phyloP scores from a whole-genome alignment of 306 rosid species.

The Astragalus membranaceus region DNA sequence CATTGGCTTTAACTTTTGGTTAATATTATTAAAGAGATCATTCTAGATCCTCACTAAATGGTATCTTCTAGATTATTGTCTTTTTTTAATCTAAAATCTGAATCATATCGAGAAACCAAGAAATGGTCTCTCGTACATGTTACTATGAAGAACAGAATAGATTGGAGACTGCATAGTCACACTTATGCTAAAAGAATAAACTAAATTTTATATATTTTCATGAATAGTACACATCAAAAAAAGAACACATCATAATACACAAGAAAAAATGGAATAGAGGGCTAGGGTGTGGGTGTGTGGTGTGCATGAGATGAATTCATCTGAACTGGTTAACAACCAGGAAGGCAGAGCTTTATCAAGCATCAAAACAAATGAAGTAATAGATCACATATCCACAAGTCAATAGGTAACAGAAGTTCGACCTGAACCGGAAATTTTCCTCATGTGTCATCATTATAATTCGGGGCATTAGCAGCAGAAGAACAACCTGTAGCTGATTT shows the following conservation, averaged over 20 bases:
- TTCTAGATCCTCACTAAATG: constrained; percentile 21
- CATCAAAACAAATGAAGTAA: constrained; percentile 14
- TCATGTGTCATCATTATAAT: background rate
- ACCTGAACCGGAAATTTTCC: constrained; percentile 12
- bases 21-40: constrained; percentile 1
- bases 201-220: constrained; percentile 29
- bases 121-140: background rate
- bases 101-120: constrained; percentile 8
- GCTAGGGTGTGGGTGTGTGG: background rate
- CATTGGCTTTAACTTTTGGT: background rate
- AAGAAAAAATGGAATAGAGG: constrained; percentile 30
- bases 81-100: constrained; percentile 9
- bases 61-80: constrained; percentile 5
- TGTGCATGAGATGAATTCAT: constrained; percentile 26
- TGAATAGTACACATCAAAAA: constrained; percentile 36
- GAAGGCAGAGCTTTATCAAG: constrained; percentile 16
- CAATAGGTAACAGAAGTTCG: background rate
- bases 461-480: background rate
- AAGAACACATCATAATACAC: constrained; percentile 48
- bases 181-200: constrained; percentile 11
- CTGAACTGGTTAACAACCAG: constrained; percentile 21
- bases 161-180: constrained; percentile 1
- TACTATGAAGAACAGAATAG: background rate
- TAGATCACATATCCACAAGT: constrained; percentile 17
- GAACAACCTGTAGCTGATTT: constrained; percentile 9